A percentile compares a stretch with the other conserved stretches of the same genome.
Evolutionary conservation across 2,329 filamentous ascomycete genomes (phyloP).

Genomic region (Dothideomycetidae sp.): DNA sequence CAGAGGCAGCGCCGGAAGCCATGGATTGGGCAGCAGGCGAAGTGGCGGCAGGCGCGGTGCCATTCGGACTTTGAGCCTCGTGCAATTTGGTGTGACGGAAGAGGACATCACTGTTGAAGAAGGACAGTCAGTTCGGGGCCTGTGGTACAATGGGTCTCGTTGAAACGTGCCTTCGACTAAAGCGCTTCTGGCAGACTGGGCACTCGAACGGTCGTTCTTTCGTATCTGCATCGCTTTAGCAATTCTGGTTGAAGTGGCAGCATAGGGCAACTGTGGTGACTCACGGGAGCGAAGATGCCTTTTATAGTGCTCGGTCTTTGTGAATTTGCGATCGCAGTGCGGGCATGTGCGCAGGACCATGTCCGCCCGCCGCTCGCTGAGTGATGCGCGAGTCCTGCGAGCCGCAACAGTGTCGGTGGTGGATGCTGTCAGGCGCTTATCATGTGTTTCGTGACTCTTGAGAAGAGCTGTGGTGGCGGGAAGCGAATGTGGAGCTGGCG

Average conservation of each 20-base stretch:
- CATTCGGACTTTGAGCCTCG: constrained; percentile 4
- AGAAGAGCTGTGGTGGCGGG: too few relatives aligned
- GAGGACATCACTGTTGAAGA: constrained; percentile 31
- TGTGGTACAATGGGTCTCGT: too few relatives aligned
- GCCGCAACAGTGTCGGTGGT: too few relatives aligned
- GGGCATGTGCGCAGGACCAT: constrained; percentile 13
- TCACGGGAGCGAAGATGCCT: constrained; percentile 41
- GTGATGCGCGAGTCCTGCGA: too few relatives aligned
- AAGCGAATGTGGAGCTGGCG: too few relatives aligned
- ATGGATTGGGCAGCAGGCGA: neutral
- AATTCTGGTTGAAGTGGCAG: too few relatives aligned
- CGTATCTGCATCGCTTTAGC: constrained; percentile 31
- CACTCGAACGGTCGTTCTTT: constrained; percentile 42
- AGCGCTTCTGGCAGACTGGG: constrained; percentile 39
- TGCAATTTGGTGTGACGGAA: constrained; percentile 40
- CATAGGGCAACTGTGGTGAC: constrained; percentile 18
- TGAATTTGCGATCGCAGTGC: constrained; percentile 39
- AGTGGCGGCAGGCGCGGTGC: neutral
- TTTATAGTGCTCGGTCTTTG: constrained; percentile 42
- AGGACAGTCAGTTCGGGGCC: too few relatives aligned
- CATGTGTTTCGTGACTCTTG: too few relatives aligned
- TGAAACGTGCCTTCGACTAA: constrained; percentile 39
- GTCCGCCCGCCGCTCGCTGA: constrained; percentile 10
- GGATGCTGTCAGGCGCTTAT: too few relatives aligned
- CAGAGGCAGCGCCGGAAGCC: too few relatives aligned